Percentiles rank a stretch among this genome's conserved stretches.
Evolutionary conservation across 208 protist species (phyloP).

Genomic region (Wallacemonas sp.): DNA sequence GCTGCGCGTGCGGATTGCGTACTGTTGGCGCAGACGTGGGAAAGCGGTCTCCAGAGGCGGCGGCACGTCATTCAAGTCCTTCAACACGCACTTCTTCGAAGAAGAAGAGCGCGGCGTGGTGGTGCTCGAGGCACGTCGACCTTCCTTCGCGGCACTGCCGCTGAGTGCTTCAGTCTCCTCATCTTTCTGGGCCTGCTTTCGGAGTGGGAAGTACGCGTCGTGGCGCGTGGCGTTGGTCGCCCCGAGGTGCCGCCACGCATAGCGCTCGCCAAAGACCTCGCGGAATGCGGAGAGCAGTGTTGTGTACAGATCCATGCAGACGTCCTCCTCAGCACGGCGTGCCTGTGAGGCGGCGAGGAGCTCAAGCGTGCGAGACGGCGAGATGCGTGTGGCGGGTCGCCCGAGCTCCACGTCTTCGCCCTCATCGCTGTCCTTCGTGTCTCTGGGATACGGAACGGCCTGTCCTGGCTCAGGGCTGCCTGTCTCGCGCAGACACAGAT

Average conservation of each 20-base stretch:
- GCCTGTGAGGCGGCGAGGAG: conserved; percentile 34
- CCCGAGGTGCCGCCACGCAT: conserved; percentile 70
- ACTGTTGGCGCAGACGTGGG: conserved; percentile 44
- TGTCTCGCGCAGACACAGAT: conserved; percentile 11
- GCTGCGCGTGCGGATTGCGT: conserved; percentile 9
- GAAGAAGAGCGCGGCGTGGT: not conserved
- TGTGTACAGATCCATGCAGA: conserved; percentile 50
- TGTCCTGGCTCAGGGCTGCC: conserved; percentile 8
- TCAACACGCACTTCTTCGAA: conserved; percentile 9
- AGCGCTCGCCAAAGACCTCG: conserved; percentile 75
- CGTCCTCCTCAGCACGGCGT: conserved; percentile 37
- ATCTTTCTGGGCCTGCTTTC: not conserved
- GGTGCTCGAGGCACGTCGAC: not conserved
- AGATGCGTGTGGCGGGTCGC: conserved; percentile 29
- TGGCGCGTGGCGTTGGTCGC: conserved; percentile 68
- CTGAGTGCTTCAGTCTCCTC: not conserved
- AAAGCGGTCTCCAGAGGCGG: conserved; percentile 51
- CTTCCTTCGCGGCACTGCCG: conserved; percentile 4
- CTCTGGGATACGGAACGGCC: not conserved
- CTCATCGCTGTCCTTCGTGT: not conserved
- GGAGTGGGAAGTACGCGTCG: conserved; percentile 24
- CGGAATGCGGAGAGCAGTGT: conserved; percentile 57
- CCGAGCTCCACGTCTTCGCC: conserved; percentile 5
- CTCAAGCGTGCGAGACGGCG: conserved; percentile 62
- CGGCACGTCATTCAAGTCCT: conserved; percentile 22